A percentile compares a stretch with the other conserved stretches of the same genome.
Evolutionary conservation across 768 basidiomycete genomes (phyloP).

Genomic region (Russula foetens): DNA sequence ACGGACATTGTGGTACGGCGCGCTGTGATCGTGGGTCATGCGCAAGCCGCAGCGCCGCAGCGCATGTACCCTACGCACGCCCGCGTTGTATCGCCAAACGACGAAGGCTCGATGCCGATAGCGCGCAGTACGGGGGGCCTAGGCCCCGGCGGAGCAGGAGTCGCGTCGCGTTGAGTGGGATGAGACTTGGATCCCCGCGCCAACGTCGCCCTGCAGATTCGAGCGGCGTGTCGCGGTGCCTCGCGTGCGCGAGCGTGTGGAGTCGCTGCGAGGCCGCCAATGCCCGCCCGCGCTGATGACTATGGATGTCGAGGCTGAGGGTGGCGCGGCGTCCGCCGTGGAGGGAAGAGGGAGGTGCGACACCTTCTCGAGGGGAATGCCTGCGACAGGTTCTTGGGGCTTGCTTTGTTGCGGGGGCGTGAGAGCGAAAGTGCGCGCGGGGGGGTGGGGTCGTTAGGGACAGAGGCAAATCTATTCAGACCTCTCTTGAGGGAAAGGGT

Average conservation of each 20-base stretch:
- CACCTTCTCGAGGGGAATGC: constrained; percentile 16
- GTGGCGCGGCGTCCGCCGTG: constrained; percentile 28
- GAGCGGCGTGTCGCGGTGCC: constrained; percentile 33
- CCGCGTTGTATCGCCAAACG: constrained; percentile 30
- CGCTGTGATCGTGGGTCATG: constrained; percentile 28
- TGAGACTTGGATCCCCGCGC: constrained; percentile 38
- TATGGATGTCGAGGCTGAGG: constrained; percentile 30
- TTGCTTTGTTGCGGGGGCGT: too few relatives aligned
- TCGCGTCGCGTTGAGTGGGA: constrained; percentile 34
- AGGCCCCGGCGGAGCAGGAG: constrained; percentile 34
- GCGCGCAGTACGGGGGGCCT: constrained; percentile 25
- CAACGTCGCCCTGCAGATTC: constrained; percentile 36
- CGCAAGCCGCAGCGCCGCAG: constrained; percentile 29
- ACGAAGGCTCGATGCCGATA: constrained; percentile 32
- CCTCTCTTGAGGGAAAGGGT: too few relatives aligned
- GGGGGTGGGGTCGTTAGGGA: too few relatives aligned
- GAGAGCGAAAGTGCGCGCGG: too few relatives aligned
- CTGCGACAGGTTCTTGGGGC: too few relatives aligned
- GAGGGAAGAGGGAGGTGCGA: too few relatives aligned
- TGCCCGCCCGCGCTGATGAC: constrained; percentile 36
- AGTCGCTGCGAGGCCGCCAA: constrained; percentile 35
- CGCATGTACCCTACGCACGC: constrained; percentile 32
- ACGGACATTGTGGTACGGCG: constrained; percentile 37
- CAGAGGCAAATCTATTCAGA: too few relatives aligned
- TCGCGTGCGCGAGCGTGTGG: constrained; percentile 32